A percentile compares a stretch with the other conserved stretches of the same genome.
Conservation (phyloP, 164 flowering plant genomes). For the Nelumbo lutea region DNA sequence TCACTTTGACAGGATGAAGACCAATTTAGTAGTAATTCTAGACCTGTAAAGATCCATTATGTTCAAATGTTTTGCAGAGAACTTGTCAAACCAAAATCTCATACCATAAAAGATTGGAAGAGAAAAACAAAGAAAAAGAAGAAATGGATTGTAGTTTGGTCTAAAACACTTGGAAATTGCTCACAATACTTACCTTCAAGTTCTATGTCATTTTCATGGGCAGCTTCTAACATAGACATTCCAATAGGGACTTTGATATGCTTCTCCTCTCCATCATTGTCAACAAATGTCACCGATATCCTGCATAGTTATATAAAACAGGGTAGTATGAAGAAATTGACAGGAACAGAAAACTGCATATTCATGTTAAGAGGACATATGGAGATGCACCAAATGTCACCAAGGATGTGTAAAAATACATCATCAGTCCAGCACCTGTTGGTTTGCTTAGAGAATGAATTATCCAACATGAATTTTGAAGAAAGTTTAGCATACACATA, state of each 20-base stretch:
- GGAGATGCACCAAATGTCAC: background rate
- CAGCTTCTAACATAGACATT: slow-evolving; percentile 94
- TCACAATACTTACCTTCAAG: slow-evolving; percentile 63
- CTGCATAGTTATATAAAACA: slow-evolving; percentile 29
- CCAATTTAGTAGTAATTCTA: too few species aligned
- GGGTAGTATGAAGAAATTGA: background rate
- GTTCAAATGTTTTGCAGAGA: too few species aligned
- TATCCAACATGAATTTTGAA: background rate
- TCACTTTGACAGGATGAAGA: too few species aligned
- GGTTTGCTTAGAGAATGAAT: background rate
- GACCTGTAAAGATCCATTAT: too few species aligned
- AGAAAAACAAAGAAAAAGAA: too few species aligned
- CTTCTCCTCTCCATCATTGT: slow-evolving; percentile 78
- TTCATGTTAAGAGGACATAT: background rate
- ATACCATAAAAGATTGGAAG: too few species aligned
- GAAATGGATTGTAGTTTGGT: too few species aligned
- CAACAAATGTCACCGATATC: slow-evolving; percentile 85
- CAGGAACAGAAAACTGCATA: background rate
- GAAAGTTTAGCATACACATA: background rate
- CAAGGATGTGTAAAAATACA: background rate
- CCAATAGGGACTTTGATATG: slow-evolving; percentile 84
- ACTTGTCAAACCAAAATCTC: too few species aligned
- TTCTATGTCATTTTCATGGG: slow-evolving; percentile 93
- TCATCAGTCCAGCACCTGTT: background rate
- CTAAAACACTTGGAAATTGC: background rate